These are phyloP conservation scores for Sporothrix dimorphospora DNA, from an alignment of 2,329 filamentous ascomycete genomes.

Conservation along the genomic window DNA sequence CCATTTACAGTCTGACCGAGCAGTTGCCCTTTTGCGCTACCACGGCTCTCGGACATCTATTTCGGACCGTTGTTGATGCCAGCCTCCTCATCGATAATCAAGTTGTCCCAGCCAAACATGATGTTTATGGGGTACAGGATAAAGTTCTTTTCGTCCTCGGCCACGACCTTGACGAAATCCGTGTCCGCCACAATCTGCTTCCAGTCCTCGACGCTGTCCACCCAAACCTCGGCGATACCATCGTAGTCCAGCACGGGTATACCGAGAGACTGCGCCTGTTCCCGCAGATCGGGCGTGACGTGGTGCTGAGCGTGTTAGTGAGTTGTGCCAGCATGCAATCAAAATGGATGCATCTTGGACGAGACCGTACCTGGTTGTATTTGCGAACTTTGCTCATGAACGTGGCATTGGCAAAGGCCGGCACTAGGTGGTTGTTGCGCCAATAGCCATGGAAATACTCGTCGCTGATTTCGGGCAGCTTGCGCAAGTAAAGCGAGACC, in stretches of 20 bases:
- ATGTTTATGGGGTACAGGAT: constrained; percentile 25
- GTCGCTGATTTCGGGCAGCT: constrained; percentile 37
- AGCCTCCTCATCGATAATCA: constrained; percentile 23
- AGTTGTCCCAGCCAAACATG: constrained; percentile 29
- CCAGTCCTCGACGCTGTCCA: constrained; percentile 31
- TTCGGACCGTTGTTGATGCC: constrained; percentile 20
- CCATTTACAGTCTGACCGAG: too few relatives aligned
- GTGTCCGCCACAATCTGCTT: constrained; percentile 24
- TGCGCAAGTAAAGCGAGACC: constrained; percentile 38
- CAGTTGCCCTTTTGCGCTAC: not conserved
- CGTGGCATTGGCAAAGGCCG: constrained; percentile 36
- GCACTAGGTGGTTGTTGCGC: constrained; percentile 37
- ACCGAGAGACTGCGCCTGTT: constrained; percentile 19
- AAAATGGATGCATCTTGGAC: not conserved
- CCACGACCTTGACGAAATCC: constrained; percentile 27
- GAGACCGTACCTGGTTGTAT: constrained; percentile 28
- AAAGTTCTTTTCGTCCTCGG: constrained; percentile 27
- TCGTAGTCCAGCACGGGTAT: constrained; percentile 30
- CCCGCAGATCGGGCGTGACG: constrained; percentile 28
- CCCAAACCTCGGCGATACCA: constrained; percentile 29
- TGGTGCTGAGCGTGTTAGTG: constrained; percentile 22
- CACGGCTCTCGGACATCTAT: not conserved
- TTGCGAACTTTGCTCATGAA: constrained; percentile 34
- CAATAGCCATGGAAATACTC: constrained; percentile 41
- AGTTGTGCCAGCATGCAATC: too few relatives aligned